Base-by-base conservation (phyloP, 139 green algal species). In the Dunaliella primolecta region DNA sequence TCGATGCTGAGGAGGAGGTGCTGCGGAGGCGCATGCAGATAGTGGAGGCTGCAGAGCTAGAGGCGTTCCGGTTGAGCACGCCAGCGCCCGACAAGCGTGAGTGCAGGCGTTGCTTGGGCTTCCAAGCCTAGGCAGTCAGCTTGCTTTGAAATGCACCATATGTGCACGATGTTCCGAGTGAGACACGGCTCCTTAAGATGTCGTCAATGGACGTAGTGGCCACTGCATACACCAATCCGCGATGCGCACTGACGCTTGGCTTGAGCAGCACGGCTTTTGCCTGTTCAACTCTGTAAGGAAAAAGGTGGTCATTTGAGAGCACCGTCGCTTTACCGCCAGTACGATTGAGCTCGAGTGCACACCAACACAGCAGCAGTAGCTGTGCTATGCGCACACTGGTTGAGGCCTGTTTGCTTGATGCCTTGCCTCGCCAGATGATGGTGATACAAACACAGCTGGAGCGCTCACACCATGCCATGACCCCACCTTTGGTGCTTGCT, bases 1-100 rank as follows among this genome's bases (percentile, higher is more conserved):
- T 91, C 32, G 76, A 86, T n/a, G 88, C 82, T n/a, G 75, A 71
- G 11, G 86, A 89, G 56, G 82, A 84, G 25, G 80, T 84, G 77
- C 84, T 91, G 34, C 74, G 80, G 33, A 57, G 55, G 25, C 77
- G 86, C 0, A 35, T 90, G 75, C 82, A 82, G 20, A 84, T 75
- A 1, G 30, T 91, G 0, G 86, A 78, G 78, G 86, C 86, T 37
- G 85, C 87, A 36, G 87, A 88, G 70, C 38, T 86, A 56, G 85
- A 88, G 75, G 89, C 84, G 25, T 84, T 36, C 1, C 57, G 71
- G 1, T 57, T 33, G 31, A 80, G 37, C n/a, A 46, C 75, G 38
- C 36, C 77, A 0, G 79, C 78, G 1, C 56, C 78, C 1, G 84
- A 34, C 80, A 84, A 36, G 81, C 64, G 86, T 74, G 15, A 36